Evolutionary conservation across 768 basidiomycete genomes (phyloP).

Genomic region (Pholiota microspora): DNA sequence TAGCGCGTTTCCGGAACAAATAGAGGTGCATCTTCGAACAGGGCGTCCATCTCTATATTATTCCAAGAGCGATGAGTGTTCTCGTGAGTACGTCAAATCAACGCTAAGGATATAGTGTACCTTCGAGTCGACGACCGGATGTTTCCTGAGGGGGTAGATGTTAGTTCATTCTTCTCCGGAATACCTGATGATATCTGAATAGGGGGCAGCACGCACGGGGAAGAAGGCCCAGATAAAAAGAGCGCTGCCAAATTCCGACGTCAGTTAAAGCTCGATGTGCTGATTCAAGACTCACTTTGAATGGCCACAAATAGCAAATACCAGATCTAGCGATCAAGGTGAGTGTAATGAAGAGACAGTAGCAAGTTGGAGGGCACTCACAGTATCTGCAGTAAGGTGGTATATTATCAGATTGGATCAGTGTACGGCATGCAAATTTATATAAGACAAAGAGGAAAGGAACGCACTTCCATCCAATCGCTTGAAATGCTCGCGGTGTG

Average conservation of each 20-base stretch:
- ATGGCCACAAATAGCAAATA: constrained; percentile 44
- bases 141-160: constrained; percentile 31
- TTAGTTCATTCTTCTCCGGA: too few species aligned
- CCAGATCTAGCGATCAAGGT: constrained; percentile 30
- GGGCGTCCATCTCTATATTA: constrained; percentile 39
- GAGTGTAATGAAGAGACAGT: neutral
- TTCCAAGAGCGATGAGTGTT: too few species aligned
- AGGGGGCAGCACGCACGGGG: constrained; percentile 30
- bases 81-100: too few species aligned
- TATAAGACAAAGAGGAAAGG: too few species aligned
- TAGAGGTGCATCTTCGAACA: constrained; percentile 37
- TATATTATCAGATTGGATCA: too few species aligned
- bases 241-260: constrained; percentile 19
- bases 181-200: neutral
- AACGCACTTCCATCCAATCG: constrained; percentile 41
- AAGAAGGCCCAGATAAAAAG: constrained; percentile 44
- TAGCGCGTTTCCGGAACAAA: constrained; percentile 38
- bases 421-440: too few species aligned
- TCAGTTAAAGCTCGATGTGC: neutral
- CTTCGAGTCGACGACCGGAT: constrained; percentile 40
- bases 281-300: constrained; percentile 32
- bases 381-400: neutral
- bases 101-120: too few species aligned
- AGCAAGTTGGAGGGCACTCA: neutral
- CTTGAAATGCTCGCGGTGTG: constrained; percentile 37